phyloP scores from a whole-genome alignment of 2,329 filamentous ascomycete species.

The Cladosporium oxysporum region DNA sequence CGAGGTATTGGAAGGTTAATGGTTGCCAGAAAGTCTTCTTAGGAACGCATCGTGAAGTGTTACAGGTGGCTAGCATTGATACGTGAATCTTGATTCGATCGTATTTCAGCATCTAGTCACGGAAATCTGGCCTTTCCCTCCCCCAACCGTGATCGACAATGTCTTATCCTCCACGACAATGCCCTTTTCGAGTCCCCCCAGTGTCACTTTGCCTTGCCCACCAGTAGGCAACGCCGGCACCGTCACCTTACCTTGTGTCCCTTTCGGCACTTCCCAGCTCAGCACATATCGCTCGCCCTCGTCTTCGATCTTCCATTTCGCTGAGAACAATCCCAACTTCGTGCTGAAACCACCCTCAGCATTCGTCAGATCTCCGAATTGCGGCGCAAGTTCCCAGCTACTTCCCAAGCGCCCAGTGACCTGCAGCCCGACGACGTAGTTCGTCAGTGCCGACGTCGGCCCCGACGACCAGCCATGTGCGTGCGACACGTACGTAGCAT shows the following conservation, averaged over 20 bases:
- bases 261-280: conserved; percentile 33
- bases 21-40: too few species aligned
- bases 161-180: neutral
- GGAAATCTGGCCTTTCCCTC: neutral
- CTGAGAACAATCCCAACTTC: conserved; percentile 45
- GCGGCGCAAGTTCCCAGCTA: conserved; percentile 48
- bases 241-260: conserved; percentile 36
- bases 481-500: conserved; percentile 52
- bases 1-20: too few species aligned
- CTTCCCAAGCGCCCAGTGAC: conserved; percentile 43
- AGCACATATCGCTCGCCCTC: conserved; percentile 25
- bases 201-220: neutral
- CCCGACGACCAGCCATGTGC: conserved; percentile 56
- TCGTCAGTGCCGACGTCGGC: conserved; percentile 48
- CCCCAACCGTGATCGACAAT: neutral
- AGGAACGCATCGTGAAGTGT: too few species aligned
- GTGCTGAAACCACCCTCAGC: conserved; percentile 52
- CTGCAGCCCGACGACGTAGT: conserved; percentile 48
- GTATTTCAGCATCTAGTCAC: neutral
- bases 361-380: conserved; percentile 46
- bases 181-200: neutral
- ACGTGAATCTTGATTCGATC: neutral
- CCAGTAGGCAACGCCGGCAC: conserved; percentile 27
- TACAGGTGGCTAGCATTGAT: too few species aligned
- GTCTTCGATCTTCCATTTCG: conserved; percentile 36